phyloP scores from a whole-genome alignment of 2,329 filamentous ascomycete genomes.

The Curvularia hawaiiensis region DNA sequence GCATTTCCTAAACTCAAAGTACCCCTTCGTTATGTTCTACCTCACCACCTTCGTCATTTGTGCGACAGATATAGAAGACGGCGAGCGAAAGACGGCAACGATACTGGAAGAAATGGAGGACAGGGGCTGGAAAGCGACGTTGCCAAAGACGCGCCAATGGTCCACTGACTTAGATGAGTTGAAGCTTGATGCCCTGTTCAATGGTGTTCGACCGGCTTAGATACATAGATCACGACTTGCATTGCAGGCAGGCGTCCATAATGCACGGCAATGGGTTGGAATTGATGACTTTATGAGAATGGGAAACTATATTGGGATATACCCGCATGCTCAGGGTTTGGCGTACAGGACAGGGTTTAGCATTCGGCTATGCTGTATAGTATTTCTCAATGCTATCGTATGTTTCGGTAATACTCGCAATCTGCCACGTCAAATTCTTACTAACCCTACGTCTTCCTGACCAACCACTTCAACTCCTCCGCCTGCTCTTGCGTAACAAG shows the following conservation, averaged over 20 bases:
- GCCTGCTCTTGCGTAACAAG: conserved; percentile 58
- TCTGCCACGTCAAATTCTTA: background rate
- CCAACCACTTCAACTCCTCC: conserved; percentile 53
- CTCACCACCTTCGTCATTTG: conserved; percentile 38
- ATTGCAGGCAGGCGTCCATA: too few species aligned
- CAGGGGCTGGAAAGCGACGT: conserved; percentile 26
- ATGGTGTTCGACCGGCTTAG: conserved; percentile 1
- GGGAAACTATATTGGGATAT: too few species aligned
- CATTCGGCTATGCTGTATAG: background rate
- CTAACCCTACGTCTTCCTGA: conserved; percentile 30
- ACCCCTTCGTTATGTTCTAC: conserved; percentile 36
- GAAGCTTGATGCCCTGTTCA: conserved; percentile 27
- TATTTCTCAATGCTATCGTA: background rate
- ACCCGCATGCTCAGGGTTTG: too few species aligned
- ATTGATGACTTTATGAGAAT: too few species aligned
- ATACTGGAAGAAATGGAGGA: conserved; percentile 33
- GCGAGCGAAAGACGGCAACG: conserved; percentile 16
- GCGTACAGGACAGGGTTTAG: background rate
- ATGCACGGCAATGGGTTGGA: too few species aligned
- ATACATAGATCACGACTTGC: too few species aligned
- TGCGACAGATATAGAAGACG: conserved; percentile 22
- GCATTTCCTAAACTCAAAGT: conserved; percentile 37
- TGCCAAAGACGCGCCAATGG: conserved; percentile 28
- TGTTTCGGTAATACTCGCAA: background rate
- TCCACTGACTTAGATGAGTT: conserved; percentile 22